A percentile compares a stretch with the other conserved stretches of the same genome.
Evolutionary conservation across 202 grass and related monocot genomes (phyloP).

Genomic region (Bolboschoenoplectus hybrid): DNA sequence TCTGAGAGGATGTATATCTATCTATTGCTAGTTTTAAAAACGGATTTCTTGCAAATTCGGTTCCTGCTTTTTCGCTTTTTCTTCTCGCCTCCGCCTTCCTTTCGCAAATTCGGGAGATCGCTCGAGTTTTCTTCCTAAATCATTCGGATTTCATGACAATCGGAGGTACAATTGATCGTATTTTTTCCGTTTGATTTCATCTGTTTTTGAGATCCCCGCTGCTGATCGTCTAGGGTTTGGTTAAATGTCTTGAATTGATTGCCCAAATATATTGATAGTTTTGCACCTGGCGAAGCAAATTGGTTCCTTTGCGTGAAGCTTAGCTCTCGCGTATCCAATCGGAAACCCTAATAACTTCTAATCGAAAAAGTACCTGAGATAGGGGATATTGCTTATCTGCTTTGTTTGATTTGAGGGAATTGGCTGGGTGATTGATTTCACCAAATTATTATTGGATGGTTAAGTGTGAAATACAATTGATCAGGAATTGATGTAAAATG

Average conservation of each 20-base stretch:
- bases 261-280: neutral
- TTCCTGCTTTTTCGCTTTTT: neutral
- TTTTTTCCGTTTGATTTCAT: conserved; percentile 3
- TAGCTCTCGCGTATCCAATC: neutral
- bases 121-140: neutral
- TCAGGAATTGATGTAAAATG: neutral
- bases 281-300: neutral
- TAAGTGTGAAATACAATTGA: neutral
- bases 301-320: neutral
- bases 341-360: conserved; percentile 1
- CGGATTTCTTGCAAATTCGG: neutral
- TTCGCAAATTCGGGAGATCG: neutral
- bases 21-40: too few species aligned
- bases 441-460: neutral
- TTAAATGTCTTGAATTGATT: neutral
- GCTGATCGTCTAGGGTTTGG: conserved; percentile 22
- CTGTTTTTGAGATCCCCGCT: neutral
- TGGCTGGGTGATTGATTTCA: neutral
- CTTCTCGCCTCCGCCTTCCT: conserved; percentile 12
- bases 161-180: conserved; percentile 5
- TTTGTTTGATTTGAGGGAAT: neutral
- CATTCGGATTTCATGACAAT: conserved; percentile 11
- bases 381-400: neutral
- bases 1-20: too few species aligned
- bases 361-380: neutral